These are phyloP conservation scores for Macrolepiota albuminosa DNA, from an alignment of 768 basidiomycete species.

Conservation along the genomic window DNA sequence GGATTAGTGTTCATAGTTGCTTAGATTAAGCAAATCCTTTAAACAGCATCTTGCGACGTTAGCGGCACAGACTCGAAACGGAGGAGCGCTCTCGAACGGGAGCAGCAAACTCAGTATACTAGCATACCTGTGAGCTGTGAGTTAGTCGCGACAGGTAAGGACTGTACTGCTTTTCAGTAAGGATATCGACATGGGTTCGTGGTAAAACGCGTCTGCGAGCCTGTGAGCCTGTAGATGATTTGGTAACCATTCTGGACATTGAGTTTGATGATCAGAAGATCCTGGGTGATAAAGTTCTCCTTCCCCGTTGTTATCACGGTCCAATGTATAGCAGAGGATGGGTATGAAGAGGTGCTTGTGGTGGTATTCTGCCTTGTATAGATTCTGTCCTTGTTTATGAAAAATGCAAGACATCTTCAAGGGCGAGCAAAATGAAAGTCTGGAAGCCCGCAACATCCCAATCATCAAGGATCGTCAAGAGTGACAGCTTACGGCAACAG, in stretches of 20 bases:
- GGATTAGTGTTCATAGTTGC: constrained; percentile 9
- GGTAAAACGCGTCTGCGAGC: constrained; percentile 16
- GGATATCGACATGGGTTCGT: constrained; percentile 60
- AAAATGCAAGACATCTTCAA: constrained; percentile 52
- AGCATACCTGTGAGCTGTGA: constrained; percentile 43
- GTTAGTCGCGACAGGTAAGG: background rate
- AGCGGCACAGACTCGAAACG: constrained; percentile 58
- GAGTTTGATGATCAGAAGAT: background rate
- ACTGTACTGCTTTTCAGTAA: constrained; percentile 47
- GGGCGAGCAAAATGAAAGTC: constrained; percentile 60
- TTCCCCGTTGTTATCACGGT: constrained; percentile 3
- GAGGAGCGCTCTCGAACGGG: constrained; percentile 57
- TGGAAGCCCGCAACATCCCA: constrained; percentile 15
- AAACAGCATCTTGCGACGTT: constrained; percentile 52
- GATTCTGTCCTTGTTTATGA: constrained; percentile 45
- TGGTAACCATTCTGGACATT: background rate
- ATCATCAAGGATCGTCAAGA: background rate
- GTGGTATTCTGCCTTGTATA: constrained; percentile 44
- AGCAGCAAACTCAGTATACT: constrained; percentile 36
- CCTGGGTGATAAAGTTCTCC: constrained; percentile 5
- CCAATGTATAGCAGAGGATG: constrained; percentile 47
- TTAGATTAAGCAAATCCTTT: constrained; percentile 47
- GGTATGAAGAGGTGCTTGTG: constrained; percentile 60
- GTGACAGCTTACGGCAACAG: constrained; percentile 33
- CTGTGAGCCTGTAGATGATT: too few relatives aligned